Evolutionary conservation across 257 asterid genomes (phyloP).

Genomic region (Cruciata laevipes): DNA sequence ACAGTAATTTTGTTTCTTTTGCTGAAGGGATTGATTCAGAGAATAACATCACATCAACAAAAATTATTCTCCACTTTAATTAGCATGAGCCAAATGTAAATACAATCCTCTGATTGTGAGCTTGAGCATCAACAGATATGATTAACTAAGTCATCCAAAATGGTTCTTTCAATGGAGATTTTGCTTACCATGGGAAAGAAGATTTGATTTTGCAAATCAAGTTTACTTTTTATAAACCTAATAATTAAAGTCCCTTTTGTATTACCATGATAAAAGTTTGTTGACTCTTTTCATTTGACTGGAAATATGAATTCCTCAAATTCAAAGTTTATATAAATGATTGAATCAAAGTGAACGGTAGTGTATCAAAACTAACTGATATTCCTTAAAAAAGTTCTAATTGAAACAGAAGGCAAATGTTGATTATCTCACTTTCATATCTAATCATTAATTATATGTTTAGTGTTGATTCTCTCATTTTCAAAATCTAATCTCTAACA

Average conservation of each 20-base stretch:
- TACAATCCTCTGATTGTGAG: slow-evolving; percentile 7
- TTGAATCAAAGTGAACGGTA: no score
- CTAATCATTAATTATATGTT: no score
- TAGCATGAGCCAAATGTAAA: neutral
- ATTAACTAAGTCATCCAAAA: neutral
- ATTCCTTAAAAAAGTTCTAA: no score
- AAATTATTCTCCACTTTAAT: neutral
- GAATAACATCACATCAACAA: neutral
- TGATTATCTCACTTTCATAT: no score
- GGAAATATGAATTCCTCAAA: no score
- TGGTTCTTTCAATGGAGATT: neutral
- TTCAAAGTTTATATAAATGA: no score
- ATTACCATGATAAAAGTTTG: no score
- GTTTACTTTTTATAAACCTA: neutral
- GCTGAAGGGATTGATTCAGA: neutral
- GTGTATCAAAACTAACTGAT: no score
- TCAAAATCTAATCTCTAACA: no score
- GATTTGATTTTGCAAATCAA: neutral
- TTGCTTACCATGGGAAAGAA: neutral
- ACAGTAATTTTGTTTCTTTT: neutral
- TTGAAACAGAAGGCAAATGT: no score
- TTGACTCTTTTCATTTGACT: no score
- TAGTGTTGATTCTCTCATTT: no score
- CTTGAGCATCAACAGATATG: neutral
- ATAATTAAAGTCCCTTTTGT: neutral